A percentile compares a stretch with the other conserved stretches of the same genome.
Conservation (phyloP, 2,329 filamentous ascomycete genomes). For the Keithomyces neogunnii region DNA sequence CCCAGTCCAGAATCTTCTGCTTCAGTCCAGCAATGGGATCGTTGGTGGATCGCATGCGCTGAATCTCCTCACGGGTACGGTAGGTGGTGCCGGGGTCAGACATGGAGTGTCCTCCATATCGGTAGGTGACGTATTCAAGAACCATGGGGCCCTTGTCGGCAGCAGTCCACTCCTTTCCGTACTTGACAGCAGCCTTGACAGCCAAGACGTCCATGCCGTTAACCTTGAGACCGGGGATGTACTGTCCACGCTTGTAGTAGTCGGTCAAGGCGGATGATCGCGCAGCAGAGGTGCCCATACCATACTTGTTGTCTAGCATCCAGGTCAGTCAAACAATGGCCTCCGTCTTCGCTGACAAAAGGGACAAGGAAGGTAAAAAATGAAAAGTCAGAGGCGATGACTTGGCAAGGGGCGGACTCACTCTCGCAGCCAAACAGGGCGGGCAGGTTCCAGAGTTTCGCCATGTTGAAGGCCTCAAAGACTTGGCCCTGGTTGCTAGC, state of each 20-base stretch:
- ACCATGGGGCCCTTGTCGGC: slow-evolving; percentile 87
- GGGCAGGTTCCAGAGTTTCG: slow-evolving; percentile 96
- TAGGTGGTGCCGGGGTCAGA: slow-evolving; percentile 99
- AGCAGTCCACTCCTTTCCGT: slow-evolving; percentile 81
- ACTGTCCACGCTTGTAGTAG: slow-evolving; percentile 99
- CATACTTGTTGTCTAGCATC: slow-evolving; percentile 92
- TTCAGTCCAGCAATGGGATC: slow-evolving; percentile 97
- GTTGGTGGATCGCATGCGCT: slow-evolving; percentile 98
- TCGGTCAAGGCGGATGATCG: slow-evolving; percentile 94
- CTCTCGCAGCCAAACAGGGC: slow-evolving; percentile 97
- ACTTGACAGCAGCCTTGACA: slow-evolving; percentile 91
- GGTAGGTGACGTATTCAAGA: slow-evolving; percentile 98
- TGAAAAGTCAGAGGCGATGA: slow-evolving; percentile 15
- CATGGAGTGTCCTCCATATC: slow-evolving; percentile 99
- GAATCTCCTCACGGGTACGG: slow-evolving; percentile 97
- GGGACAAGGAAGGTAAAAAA: too few relatives aligned
- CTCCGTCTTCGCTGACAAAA: not conserved
- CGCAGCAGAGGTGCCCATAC: slow-evolving; percentile 95
- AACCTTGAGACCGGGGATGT: slow-evolving; percentile 98
- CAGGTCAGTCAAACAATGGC: slow-evolving; percentile 7
- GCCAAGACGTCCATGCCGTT: slow-evolving; percentile 99
- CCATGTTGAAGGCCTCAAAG: slow-evolving; percentile 99
- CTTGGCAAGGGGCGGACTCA: slow-evolving; percentile 35
- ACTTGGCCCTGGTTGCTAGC: slow-evolving; percentile 99
- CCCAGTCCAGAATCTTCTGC: slow-evolving; percentile 97